A percentile compares a stretch with the other conserved stretches of the same genome.
These are phyloP conservation scores for Geum urbanum DNA, from an alignment of 306 rosid genomes.

Conservation along the genomic window DNA sequence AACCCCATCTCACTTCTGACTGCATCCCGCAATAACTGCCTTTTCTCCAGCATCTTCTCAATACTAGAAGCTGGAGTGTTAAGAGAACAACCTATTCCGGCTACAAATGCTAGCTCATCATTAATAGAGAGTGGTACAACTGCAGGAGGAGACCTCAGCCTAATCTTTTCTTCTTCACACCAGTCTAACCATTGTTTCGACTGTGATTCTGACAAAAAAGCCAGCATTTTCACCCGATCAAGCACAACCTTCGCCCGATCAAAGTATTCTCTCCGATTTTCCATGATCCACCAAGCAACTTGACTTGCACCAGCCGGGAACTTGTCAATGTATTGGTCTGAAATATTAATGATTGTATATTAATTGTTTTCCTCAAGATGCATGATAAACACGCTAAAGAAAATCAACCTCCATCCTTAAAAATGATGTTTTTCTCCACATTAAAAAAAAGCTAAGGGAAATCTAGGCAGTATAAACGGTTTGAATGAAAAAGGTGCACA, in stretches of 20 bases:
- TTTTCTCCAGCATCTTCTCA: constrained; percentile 56
- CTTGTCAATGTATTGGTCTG: constrained; percentile 71
- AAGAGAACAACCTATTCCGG: constrained; percentile 72
- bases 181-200: constrained; percentile 75
- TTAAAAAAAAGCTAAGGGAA: neutral
- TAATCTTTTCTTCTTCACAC: constrained; percentile 71
- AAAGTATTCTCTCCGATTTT: constrained; percentile 80
- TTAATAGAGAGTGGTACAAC: constrained; percentile 74
- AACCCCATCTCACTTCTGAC: constrained; percentile 78
- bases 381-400: constrained; percentile 12
- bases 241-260: constrained; percentile 67
- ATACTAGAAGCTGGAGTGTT: constrained; percentile 68
- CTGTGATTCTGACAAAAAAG: constrained; percentile 73
- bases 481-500: neutral
- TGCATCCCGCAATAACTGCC: constrained; percentile 52
- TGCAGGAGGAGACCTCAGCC: constrained; percentile 56
- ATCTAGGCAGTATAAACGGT: neutral
- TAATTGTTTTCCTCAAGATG: neutral
- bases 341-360: neutral
- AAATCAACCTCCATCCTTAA: neutral
- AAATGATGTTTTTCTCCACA: neutral
- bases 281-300: constrained; percentile 98
- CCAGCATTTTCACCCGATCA: constrained; percentile 58
- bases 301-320: constrained; percentile 80
- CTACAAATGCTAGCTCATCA: constrained; percentile 76